These are phyloP conservation scores for Ramaria rubella DNA, from an alignment of 768 basidiomycete genomes.

Conservation along the genomic window DNA sequence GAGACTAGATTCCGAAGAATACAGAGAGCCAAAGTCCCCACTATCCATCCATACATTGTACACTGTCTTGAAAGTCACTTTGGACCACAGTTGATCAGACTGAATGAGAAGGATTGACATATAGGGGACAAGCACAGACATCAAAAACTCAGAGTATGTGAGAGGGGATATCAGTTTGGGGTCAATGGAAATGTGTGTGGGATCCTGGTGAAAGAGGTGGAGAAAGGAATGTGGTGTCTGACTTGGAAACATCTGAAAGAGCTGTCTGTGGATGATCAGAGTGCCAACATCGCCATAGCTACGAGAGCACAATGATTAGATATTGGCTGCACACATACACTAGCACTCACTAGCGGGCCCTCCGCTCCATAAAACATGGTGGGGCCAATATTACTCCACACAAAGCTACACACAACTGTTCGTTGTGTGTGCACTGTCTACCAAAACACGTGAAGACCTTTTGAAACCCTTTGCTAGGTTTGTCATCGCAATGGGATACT, in stretches of 20 bases:
- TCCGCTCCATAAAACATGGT: slow-evolving; percentile 22
- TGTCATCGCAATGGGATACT: slow-evolving; percentile 13
- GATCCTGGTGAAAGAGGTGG: background rate
- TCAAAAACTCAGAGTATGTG: background rate
- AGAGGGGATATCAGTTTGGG: background rate
- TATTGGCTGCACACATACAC: slow-evolving; percentile 7
- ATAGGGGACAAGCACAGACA: background rate
- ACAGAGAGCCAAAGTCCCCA: background rate
- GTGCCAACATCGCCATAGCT: slow-evolving; percentile 8
- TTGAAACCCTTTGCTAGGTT: slow-evolving; percentile 13
- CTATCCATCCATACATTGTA: background rate
- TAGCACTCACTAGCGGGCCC: slow-evolving; percentile 11
- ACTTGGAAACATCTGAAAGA: background rate
- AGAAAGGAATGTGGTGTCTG: no score
- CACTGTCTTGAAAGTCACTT: background rate
- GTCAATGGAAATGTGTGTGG: background rate
- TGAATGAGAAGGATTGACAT: background rate
- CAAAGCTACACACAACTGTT: slow-evolving; percentile 22
- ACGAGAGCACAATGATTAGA: background rate
- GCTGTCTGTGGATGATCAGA: slow-evolving; percentile 9
- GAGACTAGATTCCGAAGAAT: background rate
- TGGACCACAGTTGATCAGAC: background rate
- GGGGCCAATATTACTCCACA: slow-evolving; percentile 19
- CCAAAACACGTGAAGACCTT: slow-evolving; percentile 19
- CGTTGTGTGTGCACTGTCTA: slow-evolving; percentile 23